These are phyloP conservation scores for Fusarium brachygibbosum DNA, from an alignment of 2,329 filamentous ascomycete species.

Conservation along the genomic window DNA sequence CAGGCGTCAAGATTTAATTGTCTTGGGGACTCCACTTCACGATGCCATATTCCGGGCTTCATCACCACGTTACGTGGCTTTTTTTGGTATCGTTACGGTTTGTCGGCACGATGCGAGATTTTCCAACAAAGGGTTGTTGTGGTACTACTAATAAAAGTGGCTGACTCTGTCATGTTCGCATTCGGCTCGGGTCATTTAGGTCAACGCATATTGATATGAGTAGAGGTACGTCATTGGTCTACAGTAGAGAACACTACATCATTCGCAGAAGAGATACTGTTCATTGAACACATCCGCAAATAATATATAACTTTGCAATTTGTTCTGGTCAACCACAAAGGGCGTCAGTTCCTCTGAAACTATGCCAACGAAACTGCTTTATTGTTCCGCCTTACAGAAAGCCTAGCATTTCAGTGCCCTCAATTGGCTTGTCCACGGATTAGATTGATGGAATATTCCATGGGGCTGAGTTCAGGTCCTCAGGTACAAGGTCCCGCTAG, in stretches of 20 bases:
- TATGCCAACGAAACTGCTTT: neutral
- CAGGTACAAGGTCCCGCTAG: neutral
- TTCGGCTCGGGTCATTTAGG: neutral
- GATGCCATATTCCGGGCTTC: slow-evolving; percentile 16
- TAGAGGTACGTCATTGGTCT: too few relatives aligned
- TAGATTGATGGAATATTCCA: neutral
- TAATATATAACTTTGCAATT: too few relatives aligned
- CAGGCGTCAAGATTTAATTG: neutral
- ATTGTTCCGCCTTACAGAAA: neutral
- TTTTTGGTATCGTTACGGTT: slow-evolving; percentile 1
- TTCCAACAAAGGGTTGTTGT: neutral
- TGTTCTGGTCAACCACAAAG: too few relatives aligned
- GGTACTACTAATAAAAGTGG: neutral
- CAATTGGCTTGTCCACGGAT: fast-evolving
- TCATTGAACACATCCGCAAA: too few relatives aligned
- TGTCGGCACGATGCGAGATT: slow-evolving; percentile 6
- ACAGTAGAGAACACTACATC: too few relatives aligned
- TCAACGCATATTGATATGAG: too few relatives aligned
- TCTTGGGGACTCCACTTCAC: slow-evolving; percentile 2
- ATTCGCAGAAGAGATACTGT: too few relatives aligned
- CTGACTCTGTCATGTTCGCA: neutral
- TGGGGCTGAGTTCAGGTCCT: neutral
- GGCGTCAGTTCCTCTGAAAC: too few relatives aligned
- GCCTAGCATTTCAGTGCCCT: fast-evolving
- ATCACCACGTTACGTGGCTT: slow-evolving; percentile 16